Base-by-base conservation (phyloP, 2,329 filamentous ascomycete genomes). In the Pseudocercospora fijiensis region DNA sequence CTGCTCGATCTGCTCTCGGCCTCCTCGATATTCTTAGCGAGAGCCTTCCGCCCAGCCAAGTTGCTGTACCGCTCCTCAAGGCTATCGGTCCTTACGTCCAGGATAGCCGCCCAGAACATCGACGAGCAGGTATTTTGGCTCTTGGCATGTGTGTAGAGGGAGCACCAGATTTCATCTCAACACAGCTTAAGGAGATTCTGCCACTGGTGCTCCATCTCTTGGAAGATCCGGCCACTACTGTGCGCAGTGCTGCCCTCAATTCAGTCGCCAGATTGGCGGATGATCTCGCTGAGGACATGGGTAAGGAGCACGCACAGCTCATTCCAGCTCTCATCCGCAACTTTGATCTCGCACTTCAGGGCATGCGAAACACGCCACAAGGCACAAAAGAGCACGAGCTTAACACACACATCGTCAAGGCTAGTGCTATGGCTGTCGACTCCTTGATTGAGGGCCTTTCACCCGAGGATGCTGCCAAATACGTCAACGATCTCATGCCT, bases 121-220 rank as follows among this genome's bases (percentile, higher is more conserved):
- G 94, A 65, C 90, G 94, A 78, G 93, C 94, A 60, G 93, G 91
- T 78, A 95, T 98, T 75, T 84, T 98, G 67, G 90, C 94, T 56
- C 85, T 99, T 4, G 94, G 94, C 64, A 96, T 94, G 82, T 94
- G 91, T 71, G 94, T 96, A 59, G 95, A 98, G 82, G 95, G 95
- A 71, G 94, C 95, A 28, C 95, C 95, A 16, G 95, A 99, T 78
- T 99, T 98, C 79, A 92, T 98, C 74, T 92, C 91, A 68, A 96
- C 93, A 20, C 95, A 99, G 79, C 86, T 98, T 67, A 85, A 89
- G 73, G 86, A 89, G 69, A 90, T 98, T 69, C 86, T 98, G 76
- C 95, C 95, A 56, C 84, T 91, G 71, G 88, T 98, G 64, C 84
- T 97, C 63, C 88, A 87, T 73, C 85, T 98, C 8, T 86, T 99